phyloP scores from a whole-genome alignment of 148 eudicot species.

The Beta vulgaris region DNA sequence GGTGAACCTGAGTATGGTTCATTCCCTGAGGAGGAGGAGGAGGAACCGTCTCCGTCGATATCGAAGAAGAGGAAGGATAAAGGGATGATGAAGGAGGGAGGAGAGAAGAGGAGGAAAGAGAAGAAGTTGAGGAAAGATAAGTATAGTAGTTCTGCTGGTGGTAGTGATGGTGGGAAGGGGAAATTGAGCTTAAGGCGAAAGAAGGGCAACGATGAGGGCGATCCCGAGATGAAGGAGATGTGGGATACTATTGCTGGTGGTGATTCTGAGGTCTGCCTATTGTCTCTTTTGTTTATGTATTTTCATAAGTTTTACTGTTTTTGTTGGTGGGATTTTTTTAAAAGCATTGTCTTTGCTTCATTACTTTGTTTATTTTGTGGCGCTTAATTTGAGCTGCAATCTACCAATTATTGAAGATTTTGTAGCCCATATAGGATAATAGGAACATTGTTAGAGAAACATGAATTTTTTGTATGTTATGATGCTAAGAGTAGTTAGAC shows the following conservation, averaged over 20 bases:
- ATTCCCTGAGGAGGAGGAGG: conserved; percentile 35
- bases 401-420: neutral
- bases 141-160: conserved; percentile 20
- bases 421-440: neutral
- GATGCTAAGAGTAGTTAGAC: no score
- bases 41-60: conserved; percentile 26
- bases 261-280: conserved; percentile 71
- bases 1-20: conserved; percentile 24
- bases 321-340: neutral
- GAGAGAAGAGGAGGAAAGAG: conserved; percentile 42
- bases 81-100: conserved; percentile 30
- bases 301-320: neutral
- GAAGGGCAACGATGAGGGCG: conserved; percentile 51
- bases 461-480: no score
- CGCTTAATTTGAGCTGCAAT: neutral
- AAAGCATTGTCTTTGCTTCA: neutral
- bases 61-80: conserved; percentile 65
- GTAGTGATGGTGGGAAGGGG: conserved; percentile 31
- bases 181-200: conserved; percentile 50
- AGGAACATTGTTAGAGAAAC: neutral
- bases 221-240: conserved; percentile 90
- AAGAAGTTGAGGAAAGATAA: conserved; percentile 50
- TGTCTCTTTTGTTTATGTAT: neutral
- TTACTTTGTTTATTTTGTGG: neutral
- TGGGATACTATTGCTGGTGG: conserved; percentile 94